These are phyloP conservation scores for Acanthochlamys bracteata DNA, from an alignment of 106 monocot species.

Conservation along the genomic window DNA sequence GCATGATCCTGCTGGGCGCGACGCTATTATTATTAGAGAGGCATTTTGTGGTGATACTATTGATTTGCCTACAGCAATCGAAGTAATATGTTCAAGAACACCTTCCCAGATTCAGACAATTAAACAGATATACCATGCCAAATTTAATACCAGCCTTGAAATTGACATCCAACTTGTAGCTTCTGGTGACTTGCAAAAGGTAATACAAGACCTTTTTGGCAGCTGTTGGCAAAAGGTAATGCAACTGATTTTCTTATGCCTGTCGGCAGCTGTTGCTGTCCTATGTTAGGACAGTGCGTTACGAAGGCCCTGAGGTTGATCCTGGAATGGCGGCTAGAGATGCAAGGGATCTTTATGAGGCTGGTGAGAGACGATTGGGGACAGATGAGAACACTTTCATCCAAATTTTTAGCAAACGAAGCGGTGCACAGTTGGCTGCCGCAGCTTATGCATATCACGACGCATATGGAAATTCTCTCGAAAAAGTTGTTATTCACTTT, in stretches of 20 bases:
- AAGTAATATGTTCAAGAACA: constrained; percentile 81
- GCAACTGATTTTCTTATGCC: not conserved
- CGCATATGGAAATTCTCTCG: constrained; percentile 38
- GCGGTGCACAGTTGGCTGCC: constrained; percentile 64
- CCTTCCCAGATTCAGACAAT: constrained; percentile 66
- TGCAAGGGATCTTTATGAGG: constrained; percentile 64
- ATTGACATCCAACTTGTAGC: constrained; percentile 36
- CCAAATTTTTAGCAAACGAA: constrained; percentile 55
- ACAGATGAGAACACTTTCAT: constrained; percentile 78
- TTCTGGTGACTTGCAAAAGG: constrained; percentile 68
- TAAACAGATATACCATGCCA: constrained; percentile 52
- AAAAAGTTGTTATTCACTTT: constrained; percentile 32
- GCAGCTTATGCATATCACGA: constrained; percentile 53
- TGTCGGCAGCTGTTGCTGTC: constrained; percentile 46
- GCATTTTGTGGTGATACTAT: constrained; percentile 46
- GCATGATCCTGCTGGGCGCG: constrained; percentile 66
- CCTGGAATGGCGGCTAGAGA: constrained; percentile 37
- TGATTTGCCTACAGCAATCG: constrained; percentile 48
- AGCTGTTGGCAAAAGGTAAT: not conserved
- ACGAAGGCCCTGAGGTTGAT: constrained; percentile 74
- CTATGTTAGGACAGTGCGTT: constrained; percentile 38
- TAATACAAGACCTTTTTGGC: not conserved
- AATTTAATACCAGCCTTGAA: constrained; percentile 50
- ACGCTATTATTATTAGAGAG: constrained; percentile 55
- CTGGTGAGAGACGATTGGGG: constrained; percentile 77